Evolutionary conservation across 2,329 filamentous ascomycete species (phyloP).

Genomic region (Fonsecaea pedrosoi): DNA sequence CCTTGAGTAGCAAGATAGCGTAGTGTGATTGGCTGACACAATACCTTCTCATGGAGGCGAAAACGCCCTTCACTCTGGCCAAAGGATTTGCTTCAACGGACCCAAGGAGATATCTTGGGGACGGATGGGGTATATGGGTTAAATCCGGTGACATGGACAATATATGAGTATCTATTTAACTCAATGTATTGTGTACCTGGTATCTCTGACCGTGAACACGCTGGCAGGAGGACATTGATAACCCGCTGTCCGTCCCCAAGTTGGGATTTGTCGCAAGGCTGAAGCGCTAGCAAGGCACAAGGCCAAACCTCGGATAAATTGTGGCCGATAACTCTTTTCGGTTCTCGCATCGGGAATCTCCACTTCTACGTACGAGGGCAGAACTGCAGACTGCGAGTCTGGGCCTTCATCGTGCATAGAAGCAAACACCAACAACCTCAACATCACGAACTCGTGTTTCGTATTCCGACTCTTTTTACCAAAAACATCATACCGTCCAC

Average conservation of each 20-base stretch:
- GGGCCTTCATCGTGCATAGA: constrained; percentile 5
- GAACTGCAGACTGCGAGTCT: not conserved
- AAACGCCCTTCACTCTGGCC: not conserved
- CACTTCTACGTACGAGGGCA: not conserved
- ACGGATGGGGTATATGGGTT: not conserved
- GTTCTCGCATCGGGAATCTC: constrained; percentile 9
- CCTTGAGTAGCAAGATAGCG: not conserved
- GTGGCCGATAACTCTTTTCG: not conserved
- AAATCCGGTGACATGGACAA: not conserved
- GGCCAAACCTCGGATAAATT: constrained; percentile 15
- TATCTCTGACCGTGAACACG: not conserved
- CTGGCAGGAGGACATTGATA: not conserved
- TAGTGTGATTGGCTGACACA: not conserved
- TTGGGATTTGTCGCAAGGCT: not conserved
- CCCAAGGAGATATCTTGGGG: not conserved
- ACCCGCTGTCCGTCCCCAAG: not conserved
- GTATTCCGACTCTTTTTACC: not conserved
- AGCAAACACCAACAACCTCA: not conserved
- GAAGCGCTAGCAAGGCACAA: not conserved
- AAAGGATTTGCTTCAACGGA: not conserved
- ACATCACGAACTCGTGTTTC: not conserved
- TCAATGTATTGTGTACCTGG: not conserved
- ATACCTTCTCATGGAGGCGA: not conserved
- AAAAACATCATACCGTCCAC: not conserved
- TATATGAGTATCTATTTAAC: not conserved